phyloP scores from a whole-genome alignment of 208 protist genomes.

The Trypanosoma scelopori region DNA sequence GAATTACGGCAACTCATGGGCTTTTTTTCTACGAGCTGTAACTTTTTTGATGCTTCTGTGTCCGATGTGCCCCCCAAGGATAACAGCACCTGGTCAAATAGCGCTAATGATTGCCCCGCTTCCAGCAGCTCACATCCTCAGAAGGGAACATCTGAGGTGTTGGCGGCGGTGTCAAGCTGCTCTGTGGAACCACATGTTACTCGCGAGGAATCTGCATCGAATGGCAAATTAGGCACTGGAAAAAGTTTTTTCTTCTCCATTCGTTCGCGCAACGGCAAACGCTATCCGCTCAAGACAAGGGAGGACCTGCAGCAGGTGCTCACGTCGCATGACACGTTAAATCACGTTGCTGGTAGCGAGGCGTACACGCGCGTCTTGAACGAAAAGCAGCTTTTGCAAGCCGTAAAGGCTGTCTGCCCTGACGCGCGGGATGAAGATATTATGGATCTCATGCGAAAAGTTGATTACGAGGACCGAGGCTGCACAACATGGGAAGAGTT shows the following conservation, averaged over 20 bases:
- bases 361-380: slow-evolving; percentile 34
- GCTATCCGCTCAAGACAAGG: neutral
- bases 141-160: too few species aligned
- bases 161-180: too few species aligned
- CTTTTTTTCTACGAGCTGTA: slow-evolving; percentile 28
- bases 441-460: slow-evolving; percentile 62
- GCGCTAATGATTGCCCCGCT: neutral
- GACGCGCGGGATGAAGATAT: slow-evolving; percentile 43
- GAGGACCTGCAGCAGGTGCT: slow-evolving; percentile 19
- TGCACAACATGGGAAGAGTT: slow-evolving; percentile 76
- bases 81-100: neutral
- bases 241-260: neutral
- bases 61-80: neutral
- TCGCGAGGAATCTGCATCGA: neutral
- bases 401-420: slow-evolving; percentile 34
- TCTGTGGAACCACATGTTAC: neutral
- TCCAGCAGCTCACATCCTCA: neutral
- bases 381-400: slow-evolving; percentile 29
- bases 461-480: slow-evolving; percentile 68
- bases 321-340: neutral
- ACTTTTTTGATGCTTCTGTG: neutral
- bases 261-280: neutral
- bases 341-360: neutral
- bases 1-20: slow-evolving; percentile 53
- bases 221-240: neutral